Conservation (phyloP, 2,329 filamentous ascomycete genomes). For the Fusarium transvaalense region DNA sequence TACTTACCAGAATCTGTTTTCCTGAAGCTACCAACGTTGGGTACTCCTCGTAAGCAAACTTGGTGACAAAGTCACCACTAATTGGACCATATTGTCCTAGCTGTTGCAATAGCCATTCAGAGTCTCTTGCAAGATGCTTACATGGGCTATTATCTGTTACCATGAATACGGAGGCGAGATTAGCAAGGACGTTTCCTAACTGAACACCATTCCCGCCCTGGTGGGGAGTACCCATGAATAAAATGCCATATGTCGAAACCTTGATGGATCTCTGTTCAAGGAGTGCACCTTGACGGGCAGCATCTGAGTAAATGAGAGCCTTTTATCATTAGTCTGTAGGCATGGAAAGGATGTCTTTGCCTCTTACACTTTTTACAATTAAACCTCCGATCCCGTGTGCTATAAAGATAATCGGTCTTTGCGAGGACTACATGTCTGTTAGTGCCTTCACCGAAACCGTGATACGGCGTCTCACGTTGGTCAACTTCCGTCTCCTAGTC, state of each 20-base stretch:
- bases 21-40: neutral
- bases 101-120: neutral
- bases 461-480: neutral
- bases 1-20: neutral
- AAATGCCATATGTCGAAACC: neutral
- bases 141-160: neutral
- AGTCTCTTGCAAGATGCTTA: neutral
- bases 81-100: neutral
- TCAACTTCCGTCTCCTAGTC: neutral
- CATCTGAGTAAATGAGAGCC: neutral
- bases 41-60: neutral
- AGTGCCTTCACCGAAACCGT: neutral
- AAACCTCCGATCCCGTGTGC: neutral
- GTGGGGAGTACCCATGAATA: neutral
- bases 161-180: neutral
- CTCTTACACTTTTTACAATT: neutral
- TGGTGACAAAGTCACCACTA: neutral
- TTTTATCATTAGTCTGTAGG: neutral
- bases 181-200: neutral
- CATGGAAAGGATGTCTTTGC: too few species aligned
- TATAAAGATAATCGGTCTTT: neutral
- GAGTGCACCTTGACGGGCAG: neutral
- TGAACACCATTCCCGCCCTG: neutral
- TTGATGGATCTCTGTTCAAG: neutral
- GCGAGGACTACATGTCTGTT: neutral